Conservation (phyloP, 768 basidiomycete species). For the Mycena floridula region DNA sequence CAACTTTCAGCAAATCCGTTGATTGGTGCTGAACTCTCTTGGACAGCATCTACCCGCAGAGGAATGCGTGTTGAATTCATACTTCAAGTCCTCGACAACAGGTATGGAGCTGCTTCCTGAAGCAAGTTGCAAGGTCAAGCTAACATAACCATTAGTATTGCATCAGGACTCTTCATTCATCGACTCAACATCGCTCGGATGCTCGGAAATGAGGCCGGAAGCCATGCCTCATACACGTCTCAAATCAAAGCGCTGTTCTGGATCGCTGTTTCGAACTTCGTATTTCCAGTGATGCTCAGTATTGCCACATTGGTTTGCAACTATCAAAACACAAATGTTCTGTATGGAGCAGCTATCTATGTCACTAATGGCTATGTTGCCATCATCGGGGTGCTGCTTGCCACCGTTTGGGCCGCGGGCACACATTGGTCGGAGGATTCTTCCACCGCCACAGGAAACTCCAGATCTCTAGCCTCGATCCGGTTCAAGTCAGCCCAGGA, state of each 20-base stretch:
- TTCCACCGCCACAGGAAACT: background rate
- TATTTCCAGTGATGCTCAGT: conserved; percentile 20
- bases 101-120: too few species aligned
- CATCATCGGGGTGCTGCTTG: conserved; percentile 23
- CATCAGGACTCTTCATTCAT: too few species aligned
- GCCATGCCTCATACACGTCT: conserved; percentile 6
- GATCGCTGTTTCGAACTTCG: conserved; percentile 21
- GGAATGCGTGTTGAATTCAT: too few species aligned
- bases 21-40: too few species aligned
- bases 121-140: too few species aligned
- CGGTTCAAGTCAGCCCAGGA: too few species aligned
- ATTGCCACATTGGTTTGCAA: conserved; percentile 15
- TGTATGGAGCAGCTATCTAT: conserved; percentile 6
- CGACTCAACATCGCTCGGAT: too few species aligned
- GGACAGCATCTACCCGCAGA: too few species aligned
- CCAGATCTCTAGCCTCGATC: too few species aligned
- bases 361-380: conserved; percentile 16
- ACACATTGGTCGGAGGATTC: conserved; percentile 8
- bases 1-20: background rate
- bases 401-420: conserved; percentile 17
- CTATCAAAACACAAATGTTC: conserved; percentile 6
- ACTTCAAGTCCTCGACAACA: too few species aligned
- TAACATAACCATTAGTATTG: too few species aligned
- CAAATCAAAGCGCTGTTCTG: conserved; percentile 17
- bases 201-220: too few species aligned